phyloP scores from a whole-genome alignment of 495 filamentous ascomycete species.

The Penicillium manginii region DNA sequence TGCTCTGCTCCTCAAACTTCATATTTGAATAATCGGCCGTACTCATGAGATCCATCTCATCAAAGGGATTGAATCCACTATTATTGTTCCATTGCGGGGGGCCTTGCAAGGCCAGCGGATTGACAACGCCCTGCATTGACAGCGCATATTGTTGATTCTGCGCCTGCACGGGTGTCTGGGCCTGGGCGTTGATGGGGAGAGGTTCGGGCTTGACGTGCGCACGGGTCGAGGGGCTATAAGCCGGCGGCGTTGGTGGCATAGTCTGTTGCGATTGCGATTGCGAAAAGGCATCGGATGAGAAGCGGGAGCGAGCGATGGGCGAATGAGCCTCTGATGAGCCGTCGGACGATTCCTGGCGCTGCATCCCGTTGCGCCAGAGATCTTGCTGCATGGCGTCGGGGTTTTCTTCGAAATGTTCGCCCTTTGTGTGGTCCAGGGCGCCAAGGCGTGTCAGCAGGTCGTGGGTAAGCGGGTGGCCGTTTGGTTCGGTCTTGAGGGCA shows the following conservation, averaged over 20 bases:
- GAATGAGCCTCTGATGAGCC: slow-evolving; percentile 57
- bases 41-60: slow-evolving; percentile 48
- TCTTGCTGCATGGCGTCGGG: slow-evolving; percentile 57
- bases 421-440: slow-evolving; percentile 52
- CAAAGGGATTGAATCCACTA: slow-evolving; percentile 37
- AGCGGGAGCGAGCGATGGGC: slow-evolving; percentile 38
- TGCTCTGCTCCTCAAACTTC: slow-evolving; percentile 39
- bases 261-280: slow-evolving; percentile 28
- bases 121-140: slow-evolving; percentile 44
- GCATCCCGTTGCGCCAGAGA: slow-evolving; percentile 54
- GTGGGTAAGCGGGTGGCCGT: slow-evolving; percentile 67
- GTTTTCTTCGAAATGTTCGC: slow-evolving; percentile 64
- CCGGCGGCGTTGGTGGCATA: slow-evolving; percentile 43
- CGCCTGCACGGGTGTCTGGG: slow-evolving; percentile 2
- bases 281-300: slow-evolving; percentile 42
- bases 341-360: slow-evolving; percentile 57
- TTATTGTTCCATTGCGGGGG: slow-evolving; percentile 25
- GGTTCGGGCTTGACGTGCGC: slow-evolving; percentile 37
- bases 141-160: slow-evolving; percentile 26
- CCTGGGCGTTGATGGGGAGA: slow-evolving; percentile 19
- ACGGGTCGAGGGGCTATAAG: slow-evolving; percentile 38
- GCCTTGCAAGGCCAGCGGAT: slow-evolving; percentile 43
- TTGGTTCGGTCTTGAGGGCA: slow-evolving; percentile 51
- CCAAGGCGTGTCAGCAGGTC: slow-evolving; percentile 65
- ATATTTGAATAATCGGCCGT: slow-evolving; percentile 38